Evolutionary conservation across 306 rosid species (phyloP).

Genomic region (Astragalus glycyphyllos): DNA sequence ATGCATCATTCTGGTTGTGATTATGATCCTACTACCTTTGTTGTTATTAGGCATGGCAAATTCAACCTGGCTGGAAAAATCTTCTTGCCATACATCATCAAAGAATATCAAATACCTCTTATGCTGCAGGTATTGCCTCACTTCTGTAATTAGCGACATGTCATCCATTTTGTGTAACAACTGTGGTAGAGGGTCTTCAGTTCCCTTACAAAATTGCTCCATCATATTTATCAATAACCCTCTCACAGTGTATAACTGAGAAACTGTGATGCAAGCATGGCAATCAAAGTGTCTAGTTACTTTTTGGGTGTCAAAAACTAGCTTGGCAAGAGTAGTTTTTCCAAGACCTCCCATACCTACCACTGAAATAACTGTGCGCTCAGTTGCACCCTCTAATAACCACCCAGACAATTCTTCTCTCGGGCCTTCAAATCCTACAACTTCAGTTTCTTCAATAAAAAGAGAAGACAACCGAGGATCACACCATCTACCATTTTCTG

Average conservation of each 20-base stretch:
- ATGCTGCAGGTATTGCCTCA: not conserved
- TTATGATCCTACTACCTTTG: not conserved
- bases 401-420: not conserved
- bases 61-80: not conserved
- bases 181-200: constrained; percentile 4
- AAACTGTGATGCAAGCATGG: constrained; percentile 14
- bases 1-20: not conserved
- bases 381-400: not conserved
- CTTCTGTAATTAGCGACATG: not conserved
- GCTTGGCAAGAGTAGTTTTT: constrained; percentile 35
- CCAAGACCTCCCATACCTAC: constrained; percentile 38
- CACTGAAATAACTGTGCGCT: not conserved
- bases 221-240: constrained; percentile 2
- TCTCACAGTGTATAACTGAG: constrained; percentile 19
- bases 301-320: not conserved
- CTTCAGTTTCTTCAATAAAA: not conserved
- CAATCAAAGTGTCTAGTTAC: not conserved
- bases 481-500: not conserved
- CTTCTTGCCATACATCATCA: constrained; percentile 31
- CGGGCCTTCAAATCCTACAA: constrained; percentile 1
- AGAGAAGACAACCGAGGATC: not conserved
- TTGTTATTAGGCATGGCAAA: not conserved
- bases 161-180: not conserved
- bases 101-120: constrained; percentile 3
- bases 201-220: not conserved